A percentile compares a stretch with the other conserved stretches of the same genome.
These are phyloP conservation scores for Conticribra guillardii DNA, from an alignment of 108 stramenopile genomes.

Conservation along the genomic window DNA sequence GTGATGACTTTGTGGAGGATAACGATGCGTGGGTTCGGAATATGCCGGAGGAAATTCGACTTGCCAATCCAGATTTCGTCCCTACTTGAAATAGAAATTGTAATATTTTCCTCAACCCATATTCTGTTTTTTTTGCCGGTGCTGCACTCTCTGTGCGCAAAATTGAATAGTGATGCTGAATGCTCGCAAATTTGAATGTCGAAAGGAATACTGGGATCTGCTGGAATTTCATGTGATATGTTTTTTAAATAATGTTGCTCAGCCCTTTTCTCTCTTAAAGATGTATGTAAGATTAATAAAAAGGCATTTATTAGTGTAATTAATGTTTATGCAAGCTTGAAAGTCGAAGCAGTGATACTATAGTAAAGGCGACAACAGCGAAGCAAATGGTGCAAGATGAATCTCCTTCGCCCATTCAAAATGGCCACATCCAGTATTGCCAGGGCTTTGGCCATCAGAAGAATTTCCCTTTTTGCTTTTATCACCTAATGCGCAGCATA, in stretches of 20 bases:
- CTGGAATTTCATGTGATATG: too few relatives aligned
- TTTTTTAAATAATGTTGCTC: too few relatives aligned
- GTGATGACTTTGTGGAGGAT: conserved; percentile 81
- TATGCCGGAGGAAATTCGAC: conserved; percentile 87
- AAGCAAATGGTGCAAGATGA: conserved; percentile 30
- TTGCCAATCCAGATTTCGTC: conserved; percentile 86
- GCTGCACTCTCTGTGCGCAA: too few relatives aligned
- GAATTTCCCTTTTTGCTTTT: conserved; percentile 11
- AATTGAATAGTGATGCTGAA: too few relatives aligned
- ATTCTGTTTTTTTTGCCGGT: too few relatives aligned
- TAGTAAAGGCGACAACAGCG: conserved; percentile 36
- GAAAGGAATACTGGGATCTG: too few relatives aligned
- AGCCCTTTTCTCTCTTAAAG: too few relatives aligned
- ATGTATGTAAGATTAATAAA: too few relatives aligned
- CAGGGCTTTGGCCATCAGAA: conserved; percentile 3
- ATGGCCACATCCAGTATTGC: conserved; percentile 37
- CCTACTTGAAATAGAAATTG: conserved; percentile 64
- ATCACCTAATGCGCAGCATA: conserved; percentile 49
- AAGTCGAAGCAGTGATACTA: not conserved
- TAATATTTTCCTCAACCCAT: too few relatives aligned
- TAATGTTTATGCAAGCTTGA: too few relatives aligned
- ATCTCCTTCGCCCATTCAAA: conserved; percentile 47
- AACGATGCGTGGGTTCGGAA: conserved; percentile 81
- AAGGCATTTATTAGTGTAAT: too few relatives aligned
- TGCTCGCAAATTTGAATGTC: too few relatives aligned